Evolutionary conservation across 179 eudicot species (phyloP), one percentile per base, ranked within the genome.

Genomic region (Camellia oleifera): DNA sequence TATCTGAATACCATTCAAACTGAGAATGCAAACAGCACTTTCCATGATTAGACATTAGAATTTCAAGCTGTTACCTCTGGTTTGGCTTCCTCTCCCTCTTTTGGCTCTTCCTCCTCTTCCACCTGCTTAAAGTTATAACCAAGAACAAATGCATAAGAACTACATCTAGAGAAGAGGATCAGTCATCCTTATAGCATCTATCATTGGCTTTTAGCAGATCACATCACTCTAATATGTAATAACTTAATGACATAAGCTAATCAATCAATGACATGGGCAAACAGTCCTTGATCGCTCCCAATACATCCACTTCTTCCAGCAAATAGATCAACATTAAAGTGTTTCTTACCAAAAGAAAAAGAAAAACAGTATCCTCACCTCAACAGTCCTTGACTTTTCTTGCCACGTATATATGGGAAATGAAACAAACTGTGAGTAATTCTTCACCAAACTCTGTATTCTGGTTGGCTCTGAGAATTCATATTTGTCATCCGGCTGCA

Each of bases 401-500:
- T 92, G 99, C 99, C 99, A 96, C 48, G 97, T 92, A 83, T 96
- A 96, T 85, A 96, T 96, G 77, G 99, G 99, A 80, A 94, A 96
- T 53, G 99, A 96, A 81, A 96, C 91, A 85, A 96, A 96, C 52
- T 96, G 98, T 2, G 99, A 96, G 86, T 96, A 96, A 82, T 96
- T 96, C 89, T 96, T 96, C 90, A 94, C 98, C 92, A 96, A 84
- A 83, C 82, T 86, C 82, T 91, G 97, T 78, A 96, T 89, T 81
- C 84, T 90, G 15, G 82, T 77, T 68, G 98, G 91, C 72, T 96
- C 98, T 20, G 98, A 83, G 86, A 87, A 96, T 74, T 96, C 99
- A 72, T 94, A 96, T 82, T 96, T 96, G 85, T 96, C 99, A 87
- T 96, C 99, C 46, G 91, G 84, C 99, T 96, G 93, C 85, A 87